Evolutionary conservation across 352 stramenopile genomes (phyloP).

Genomic region (Globisporangium echinulatum): DNA sequence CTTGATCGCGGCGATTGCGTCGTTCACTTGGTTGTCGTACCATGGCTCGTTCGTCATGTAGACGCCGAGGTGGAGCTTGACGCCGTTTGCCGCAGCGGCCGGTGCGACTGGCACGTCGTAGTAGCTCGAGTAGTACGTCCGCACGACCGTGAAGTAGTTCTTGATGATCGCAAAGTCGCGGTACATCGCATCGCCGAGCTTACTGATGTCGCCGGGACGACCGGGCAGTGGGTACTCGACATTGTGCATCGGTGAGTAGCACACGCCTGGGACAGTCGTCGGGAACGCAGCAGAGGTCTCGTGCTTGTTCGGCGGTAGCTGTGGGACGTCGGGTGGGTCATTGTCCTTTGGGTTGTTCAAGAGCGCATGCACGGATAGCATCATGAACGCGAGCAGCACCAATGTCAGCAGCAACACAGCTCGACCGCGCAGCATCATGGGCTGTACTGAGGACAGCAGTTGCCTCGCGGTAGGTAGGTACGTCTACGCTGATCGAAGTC

Average conservation of each 20-base stretch:
- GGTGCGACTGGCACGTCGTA: slow-evolving; percentile 42
- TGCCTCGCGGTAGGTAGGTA: too few relatives aligned
- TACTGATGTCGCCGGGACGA: slow-evolving; percentile 13
- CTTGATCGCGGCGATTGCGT: slow-evolving; percentile 35
- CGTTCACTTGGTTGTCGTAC: slow-evolving; percentile 41
- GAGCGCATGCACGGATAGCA: not conserved
- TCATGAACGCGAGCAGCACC: not conserved
- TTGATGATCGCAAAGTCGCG: slow-evolving; percentile 67
- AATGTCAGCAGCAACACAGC: not conserved
- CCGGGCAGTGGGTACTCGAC: slow-evolving; percentile 52
- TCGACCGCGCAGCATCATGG: not conserved
- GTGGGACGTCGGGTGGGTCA: slow-evolving; percentile 1
- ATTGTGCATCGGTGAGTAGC: slow-evolving; percentile 80
- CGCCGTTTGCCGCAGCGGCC: slow-evolving; percentile 28
- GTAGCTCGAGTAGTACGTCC: slow-evolving; percentile 78
- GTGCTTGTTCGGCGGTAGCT: not conserved
- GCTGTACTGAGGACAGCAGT: too few relatives aligned
- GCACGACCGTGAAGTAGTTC: slow-evolving; percentile 45
- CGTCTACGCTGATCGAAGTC: too few relatives aligned
- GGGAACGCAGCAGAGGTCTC: slow-evolving; percentile 11
- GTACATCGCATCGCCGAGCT: slow-evolving; percentile 45
- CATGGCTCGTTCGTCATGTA: slow-evolving; percentile 72
- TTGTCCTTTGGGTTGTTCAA: not conserved
- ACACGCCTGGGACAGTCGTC: slow-evolving; percentile 32
- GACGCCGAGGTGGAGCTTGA: slow-evolving; percentile 68